A percentile compares a stretch with the other conserved stretches of the same genome.
Evolutionary conservation across 2,329 filamentous ascomycete species (phyloP).

Genomic region (Ceratocystis smalleyi): DNA sequence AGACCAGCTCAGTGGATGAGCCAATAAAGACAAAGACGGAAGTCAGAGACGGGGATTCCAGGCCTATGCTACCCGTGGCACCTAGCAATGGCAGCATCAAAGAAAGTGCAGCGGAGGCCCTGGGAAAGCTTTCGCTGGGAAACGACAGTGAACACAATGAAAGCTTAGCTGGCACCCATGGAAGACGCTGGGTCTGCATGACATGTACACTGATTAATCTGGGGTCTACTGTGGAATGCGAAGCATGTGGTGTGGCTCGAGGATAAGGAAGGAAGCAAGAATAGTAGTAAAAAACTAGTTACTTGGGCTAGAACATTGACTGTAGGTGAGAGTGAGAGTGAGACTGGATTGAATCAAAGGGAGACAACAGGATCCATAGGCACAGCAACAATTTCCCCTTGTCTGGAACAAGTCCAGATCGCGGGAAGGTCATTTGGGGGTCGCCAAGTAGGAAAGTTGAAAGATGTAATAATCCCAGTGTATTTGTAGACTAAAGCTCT

Average conservation of each 20-base stretch:
- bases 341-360: not conserved
- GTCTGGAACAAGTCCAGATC: not conserved
- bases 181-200: not conserved
- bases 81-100: not conserved
- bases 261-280: not conserved
- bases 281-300: not conserved
- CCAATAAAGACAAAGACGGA: not conserved
- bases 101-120: not conserved
- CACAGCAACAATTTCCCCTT: not conserved
- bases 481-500: too few species aligned
- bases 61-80: not conserved
- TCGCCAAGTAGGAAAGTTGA: too few species aligned
- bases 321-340: not conserved
- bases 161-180: not conserved
- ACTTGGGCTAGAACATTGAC: not conserved
- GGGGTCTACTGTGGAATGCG: not conserved
- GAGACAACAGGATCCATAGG: not conserved
- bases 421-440: not conserved
- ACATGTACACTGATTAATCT: not conserved
- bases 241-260: not conserved
- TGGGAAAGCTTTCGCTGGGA: not conserved
- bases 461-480: too few species aligned
- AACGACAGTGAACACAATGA: not conserved
- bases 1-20: not conserved
- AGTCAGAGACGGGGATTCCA: not conserved